Conservation (phyloP, 164 flowering plant species). For the Umbellularia californica region DNA sequence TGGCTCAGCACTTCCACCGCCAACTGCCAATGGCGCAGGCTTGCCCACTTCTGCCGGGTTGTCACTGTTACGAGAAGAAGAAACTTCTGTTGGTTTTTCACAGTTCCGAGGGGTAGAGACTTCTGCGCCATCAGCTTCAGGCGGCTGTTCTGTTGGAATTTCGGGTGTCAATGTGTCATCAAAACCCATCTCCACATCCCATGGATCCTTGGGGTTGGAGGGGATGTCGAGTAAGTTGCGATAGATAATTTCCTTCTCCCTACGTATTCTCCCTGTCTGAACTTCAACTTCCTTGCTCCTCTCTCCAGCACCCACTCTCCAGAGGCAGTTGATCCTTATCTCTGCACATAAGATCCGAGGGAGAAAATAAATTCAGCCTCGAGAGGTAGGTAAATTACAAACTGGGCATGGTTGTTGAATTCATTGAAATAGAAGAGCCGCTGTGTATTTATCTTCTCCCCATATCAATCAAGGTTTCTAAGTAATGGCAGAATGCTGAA, state of each 20-base stretch:
- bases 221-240: slow-evolving; percentile 54
- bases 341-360: slow-evolving; percentile 51
- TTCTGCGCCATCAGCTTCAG: slow-evolving; percentile 48
- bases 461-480: not conserved
- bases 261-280: slow-evolving; percentile 59
- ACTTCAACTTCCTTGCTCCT: slow-evolving; percentile 84
- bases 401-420: too few relatives aligned
- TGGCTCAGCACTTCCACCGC: slow-evolving; percentile 36
- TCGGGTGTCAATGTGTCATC: slow-evolving; percentile 82
- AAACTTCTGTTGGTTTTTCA: not conserved
- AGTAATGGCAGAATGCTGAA: not conserved
- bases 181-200: slow-evolving; percentile 96
- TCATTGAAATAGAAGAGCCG: too few relatives aligned
- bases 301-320: slow-evolving; percentile 70
- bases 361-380: not conserved
- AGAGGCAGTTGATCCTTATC: slow-evolving; percentile 33
- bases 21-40: slow-evolving; percentile 11
- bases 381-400: too few relatives aligned
- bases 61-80: not conserved
- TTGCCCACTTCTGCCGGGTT: not conserved
- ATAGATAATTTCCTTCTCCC: slow-evolving; percentile 73
- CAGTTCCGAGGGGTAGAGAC: slow-evolving; percentile 7
- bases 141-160: slow-evolving; percentile 71
- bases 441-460: not conserved
- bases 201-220: slow-evolving; percentile 75